phyloP scores from a whole-genome alignment of 805 yeast genomes.

The Metschnikowia cerradonensis region DNA sequence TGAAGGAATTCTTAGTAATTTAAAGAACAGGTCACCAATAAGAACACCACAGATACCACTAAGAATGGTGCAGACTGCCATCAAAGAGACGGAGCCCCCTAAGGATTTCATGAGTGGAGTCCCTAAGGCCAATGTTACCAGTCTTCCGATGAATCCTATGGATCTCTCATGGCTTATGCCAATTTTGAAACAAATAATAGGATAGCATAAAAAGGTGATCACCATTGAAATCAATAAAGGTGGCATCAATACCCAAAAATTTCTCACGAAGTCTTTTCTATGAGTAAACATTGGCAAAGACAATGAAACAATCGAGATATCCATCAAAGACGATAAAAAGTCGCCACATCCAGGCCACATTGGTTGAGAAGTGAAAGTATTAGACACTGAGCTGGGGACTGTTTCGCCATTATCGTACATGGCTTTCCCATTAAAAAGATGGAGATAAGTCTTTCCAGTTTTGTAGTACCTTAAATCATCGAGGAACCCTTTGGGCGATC shows the following conservation, averaged over 20 bases:
- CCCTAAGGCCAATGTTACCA: slow-evolving; percentile 76
- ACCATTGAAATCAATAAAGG: slow-evolving; percentile 55
- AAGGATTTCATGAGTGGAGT: slow-evolving; percentile 66
- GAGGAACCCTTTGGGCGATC: slow-evolving; percentile 46
- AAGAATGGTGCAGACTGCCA: slow-evolving; percentile 75
- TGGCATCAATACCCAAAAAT: slow-evolving; percentile 55
- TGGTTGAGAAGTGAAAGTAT: slow-evolving; percentile 28
- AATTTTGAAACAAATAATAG: slow-evolving; percentile 59
- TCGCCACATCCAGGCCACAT: slow-evolving; percentile 82
- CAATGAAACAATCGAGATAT: slow-evolving; percentile 69
- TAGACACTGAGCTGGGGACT: slow-evolving; percentile 5
- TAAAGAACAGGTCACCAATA: slow-evolving; percentile 51
- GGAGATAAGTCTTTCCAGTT: slow-evolving; percentile 64
- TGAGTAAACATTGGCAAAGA: slow-evolving; percentile 77
- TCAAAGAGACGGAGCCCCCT: slow-evolving; percentile 65
- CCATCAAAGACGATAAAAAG: slow-evolving; percentile 65
- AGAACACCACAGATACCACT: slow-evolving; percentile 75
- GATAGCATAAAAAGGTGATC: slow-evolving; percentile 63
- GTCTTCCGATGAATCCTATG: slow-evolving; percentile 73
- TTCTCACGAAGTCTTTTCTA: slow-evolving; percentile 55
- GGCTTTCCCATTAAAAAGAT: slow-evolving; percentile 45
- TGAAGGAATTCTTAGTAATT: slow-evolving; percentile 49
- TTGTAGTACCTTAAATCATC: slow-evolving; percentile 52
- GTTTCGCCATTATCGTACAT: slow-evolving; percentile 27
- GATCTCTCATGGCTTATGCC: slow-evolving; percentile 61